Percentiles rank a stretch among this genome's conserved stretches.
Conservation (phyloP, 2,329 filamentous ascomycete genomes). For the Chalaropsis ovoidea region DNA sequence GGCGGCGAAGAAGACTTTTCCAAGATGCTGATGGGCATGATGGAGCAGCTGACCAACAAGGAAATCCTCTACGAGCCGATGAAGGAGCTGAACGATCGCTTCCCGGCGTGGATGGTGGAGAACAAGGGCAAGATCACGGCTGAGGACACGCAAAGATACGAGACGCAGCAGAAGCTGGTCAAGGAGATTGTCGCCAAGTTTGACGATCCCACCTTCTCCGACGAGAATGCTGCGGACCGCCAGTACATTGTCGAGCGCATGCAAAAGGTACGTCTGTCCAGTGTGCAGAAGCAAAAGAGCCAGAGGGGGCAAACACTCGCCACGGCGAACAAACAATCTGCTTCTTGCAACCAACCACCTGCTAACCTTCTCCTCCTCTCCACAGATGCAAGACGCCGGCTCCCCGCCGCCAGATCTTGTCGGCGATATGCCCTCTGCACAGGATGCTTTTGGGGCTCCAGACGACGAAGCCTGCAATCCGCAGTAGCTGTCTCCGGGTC, state of each 20-base stretch:
- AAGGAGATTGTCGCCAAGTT: conserved; percentile 82
- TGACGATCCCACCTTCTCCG: conserved; percentile 68
- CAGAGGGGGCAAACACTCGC: too few relatives aligned
- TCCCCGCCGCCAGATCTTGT: conserved; percentile 85
- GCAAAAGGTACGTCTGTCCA: conserved; percentile 71
- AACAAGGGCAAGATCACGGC: conserved; percentile 55
- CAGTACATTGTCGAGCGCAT: conserved; percentile 95
- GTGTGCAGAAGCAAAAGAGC: conserved; percentile 15
- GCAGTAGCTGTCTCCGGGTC: conserved; percentile 39
- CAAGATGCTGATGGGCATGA: conserved; percentile 93
- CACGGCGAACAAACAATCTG: too few relatives aligned
- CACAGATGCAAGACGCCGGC: conserved; percentile 90
- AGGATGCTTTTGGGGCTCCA: conserved; percentile 54
- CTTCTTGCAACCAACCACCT: neutral
- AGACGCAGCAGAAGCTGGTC: conserved; percentile 69
- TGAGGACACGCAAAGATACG: conserved; percentile 69
- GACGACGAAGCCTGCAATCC: conserved; percentile 51
- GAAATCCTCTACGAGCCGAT: conserved; percentile 97
- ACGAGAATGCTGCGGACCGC: conserved; percentile 68
- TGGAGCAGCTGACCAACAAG: conserved; percentile 97
- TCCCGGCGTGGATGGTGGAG: conserved; percentile 75
- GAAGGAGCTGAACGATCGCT: conserved; percentile 92
- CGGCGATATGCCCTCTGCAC: conserved; percentile 75
- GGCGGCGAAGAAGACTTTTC: conserved; percentile 74
- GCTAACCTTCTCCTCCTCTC: neutral